Conservation (phyloP, 1,139 yeast species). For the Zygosaccharomyces sapae region DNA sequence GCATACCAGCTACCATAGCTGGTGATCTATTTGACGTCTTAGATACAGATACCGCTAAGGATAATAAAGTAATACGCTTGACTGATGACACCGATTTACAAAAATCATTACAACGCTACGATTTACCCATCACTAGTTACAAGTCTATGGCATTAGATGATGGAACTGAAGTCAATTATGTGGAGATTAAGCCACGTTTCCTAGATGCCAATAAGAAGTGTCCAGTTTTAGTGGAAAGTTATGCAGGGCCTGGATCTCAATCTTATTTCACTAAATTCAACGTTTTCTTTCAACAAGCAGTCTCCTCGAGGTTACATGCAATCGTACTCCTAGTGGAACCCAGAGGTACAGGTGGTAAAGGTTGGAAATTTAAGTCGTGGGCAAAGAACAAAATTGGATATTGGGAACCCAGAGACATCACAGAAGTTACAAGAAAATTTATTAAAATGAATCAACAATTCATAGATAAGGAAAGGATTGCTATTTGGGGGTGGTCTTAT, state of each 20-base stretch:
- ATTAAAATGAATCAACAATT: constrained; percentile 47
- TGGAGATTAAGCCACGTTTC: constrained; percentile 71
- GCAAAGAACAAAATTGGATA: constrained; percentile 71
- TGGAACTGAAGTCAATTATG: constrained; percentile 52
- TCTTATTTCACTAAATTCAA: constrained; percentile 52
- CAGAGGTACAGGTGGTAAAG: constrained; percentile 88
- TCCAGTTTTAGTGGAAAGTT: constrained; percentile 77
- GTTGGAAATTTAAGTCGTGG: constrained; percentile 68
- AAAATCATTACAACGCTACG: constrained; percentile 37
- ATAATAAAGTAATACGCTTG: constrained; percentile 19
- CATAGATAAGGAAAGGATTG: constrained; percentile 61
- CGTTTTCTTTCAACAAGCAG: constrained; percentile 64
- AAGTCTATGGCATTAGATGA: constrained; percentile 48
- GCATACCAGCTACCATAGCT: constrained; percentile 26
- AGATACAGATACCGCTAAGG: constrained; percentile 12
- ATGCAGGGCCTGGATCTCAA: constrained; percentile 95
- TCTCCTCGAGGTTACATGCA: constrained; percentile 64
- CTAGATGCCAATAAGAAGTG: constrained; percentile 59
- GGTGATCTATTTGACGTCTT: constrained; percentile 28
- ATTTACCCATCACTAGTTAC: constrained; percentile 54
- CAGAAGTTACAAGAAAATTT: constrained; percentile 60
- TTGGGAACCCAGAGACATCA: constrained; percentile 84
- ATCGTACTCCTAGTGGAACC: constrained; percentile 86
- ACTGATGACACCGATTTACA: constrained; percentile 35
- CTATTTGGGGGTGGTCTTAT: constrained; percentile 96